Evolutionary conservation across 2,329 filamentous ascomycete genomes (phyloP), one percentile per base, ranked within the genome.

Genomic region (Fusarium mangiferae): DNA sequence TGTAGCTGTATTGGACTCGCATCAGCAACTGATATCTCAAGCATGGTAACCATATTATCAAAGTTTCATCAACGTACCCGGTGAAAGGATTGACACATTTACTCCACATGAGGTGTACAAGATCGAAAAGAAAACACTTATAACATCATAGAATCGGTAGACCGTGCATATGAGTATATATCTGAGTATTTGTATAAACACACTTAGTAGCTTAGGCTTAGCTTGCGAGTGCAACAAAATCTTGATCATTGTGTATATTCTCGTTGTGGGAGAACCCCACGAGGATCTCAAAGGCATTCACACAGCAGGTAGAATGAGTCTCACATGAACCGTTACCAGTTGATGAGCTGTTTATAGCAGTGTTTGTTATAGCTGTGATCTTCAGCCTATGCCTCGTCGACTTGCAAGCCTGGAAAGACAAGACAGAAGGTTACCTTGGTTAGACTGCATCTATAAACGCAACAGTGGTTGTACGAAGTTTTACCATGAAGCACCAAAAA

Each of bases 161-260:
- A 46, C 41, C 18, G 13, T 36, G 11, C n/a, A 28, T 28, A 26
- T 44, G 41, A 36, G 28, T 20, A 10, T 22, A 17, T 26, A 36
- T 48, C 30, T 14, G 14, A 28, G 24, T 49, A 38, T n/a, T 51
- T 49, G 24, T 36, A 13, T 24, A 36, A 30, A 38, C 13, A 30
- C 14, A 39, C 33, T 51, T 24, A 14, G 48, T 35, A 24, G 33
- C 30, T 46, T 35, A 22, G 55, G 39, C 39, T 46, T 46, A 46
- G 39, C 42, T 58, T 48, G 30, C 18, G 55, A 48, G 20, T 48
- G 36, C n/a, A 36, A 30, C 41, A 58, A 48, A 35, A 12, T 6
- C 12, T 72, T 45, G 78, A 80, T 51, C 78, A 72, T 35, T 49
- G 77, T 57, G 65, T 66, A 80, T 76, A 59, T 78, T 51, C 72